These are phyloP conservation scores for Gaeumannomyces sp. DNA, from an alignment of 2,329 filamentous ascomycete species.

Conservation along the genomic window DNA sequence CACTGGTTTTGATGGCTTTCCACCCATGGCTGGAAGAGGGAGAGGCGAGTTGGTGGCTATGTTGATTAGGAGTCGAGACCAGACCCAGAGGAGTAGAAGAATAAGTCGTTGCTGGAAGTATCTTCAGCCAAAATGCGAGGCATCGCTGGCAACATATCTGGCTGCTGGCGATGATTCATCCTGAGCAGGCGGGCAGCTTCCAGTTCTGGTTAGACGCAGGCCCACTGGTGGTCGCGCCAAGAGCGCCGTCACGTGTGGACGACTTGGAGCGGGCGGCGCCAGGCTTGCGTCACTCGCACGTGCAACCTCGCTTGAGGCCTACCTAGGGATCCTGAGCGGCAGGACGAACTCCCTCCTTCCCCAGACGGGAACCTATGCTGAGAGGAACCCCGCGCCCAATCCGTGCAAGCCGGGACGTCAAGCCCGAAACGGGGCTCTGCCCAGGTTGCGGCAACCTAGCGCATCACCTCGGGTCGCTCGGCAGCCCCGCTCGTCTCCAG, in stretches of 20 bases:
- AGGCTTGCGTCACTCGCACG: background rate
- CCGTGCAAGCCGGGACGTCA: background rate
- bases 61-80: background rate
- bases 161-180: background rate
- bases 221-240: background rate
- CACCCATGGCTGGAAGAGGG: constrained; percentile 19
- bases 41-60: background rate
- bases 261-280: background rate
- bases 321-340: no score
- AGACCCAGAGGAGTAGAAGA: background rate
- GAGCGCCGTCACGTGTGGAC: background rate
- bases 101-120: background rate
- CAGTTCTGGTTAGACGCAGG: background rate
- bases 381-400: background rate
- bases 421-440: background rate
- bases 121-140: background rate
- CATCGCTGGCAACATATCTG: background rate
- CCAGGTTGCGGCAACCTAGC: background rate
- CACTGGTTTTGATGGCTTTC: constrained; percentile 25
- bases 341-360: no score
- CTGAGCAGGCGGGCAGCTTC: background rate
- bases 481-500: background rate
- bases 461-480: no score
- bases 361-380: background rate
- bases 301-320: background rate